phyloP scores from a whole-genome alignment of 164 flowering plant genomes.

The Nymphaea colorata region DNA sequence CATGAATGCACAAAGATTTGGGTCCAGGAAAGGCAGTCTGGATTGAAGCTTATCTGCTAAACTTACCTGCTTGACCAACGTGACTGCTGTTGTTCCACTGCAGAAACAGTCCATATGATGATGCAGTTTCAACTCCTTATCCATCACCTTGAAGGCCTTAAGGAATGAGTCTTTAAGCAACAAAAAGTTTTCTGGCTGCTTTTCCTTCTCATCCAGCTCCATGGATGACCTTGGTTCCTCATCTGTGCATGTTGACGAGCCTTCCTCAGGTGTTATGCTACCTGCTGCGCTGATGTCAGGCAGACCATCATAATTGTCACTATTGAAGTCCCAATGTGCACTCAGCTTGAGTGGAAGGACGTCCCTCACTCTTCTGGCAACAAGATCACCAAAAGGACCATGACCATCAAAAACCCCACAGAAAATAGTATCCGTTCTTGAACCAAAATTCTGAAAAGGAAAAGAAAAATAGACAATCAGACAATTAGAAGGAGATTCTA shows the following conservation, averaged over 20 bases:
- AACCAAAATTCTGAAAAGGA: slow-evolving; percentile 52
- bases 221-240: slow-evolving; percentile 22
- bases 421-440: slow-evolving; percentile 50
- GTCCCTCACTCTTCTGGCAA: slow-evolving; percentile 87
- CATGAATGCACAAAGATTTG: no score
- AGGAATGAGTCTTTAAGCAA: slow-evolving; percentile 70
- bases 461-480: neutral
- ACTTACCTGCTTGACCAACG: slow-evolving; percentile 73
- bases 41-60: neutral
- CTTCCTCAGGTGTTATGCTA: slow-evolving; percentile 23
- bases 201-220: slow-evolving; percentile 26
- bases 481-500: neutral
- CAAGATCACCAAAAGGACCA: slow-evolving; percentile 90
- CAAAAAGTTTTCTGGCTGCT: slow-evolving; percentile 29
- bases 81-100: slow-evolving; percentile 93
- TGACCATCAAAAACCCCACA: slow-evolving; percentile 99
- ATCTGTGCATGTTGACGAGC: slow-evolving; percentile 31
- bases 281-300: slow-evolving; percentile 26
- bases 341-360: slow-evolving; percentile 40
- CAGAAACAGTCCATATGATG: slow-evolving; percentile 83
- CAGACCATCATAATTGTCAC: slow-evolving; percentile 22
- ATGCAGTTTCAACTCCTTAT: slow-evolving; percentile 74
- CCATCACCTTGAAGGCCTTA: slow-evolving; percentile 81
- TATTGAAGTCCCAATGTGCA: neutral
- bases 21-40: no score